Conservation (phyloP, 148 eudicot species). For the Talinum fruticosum region DNA sequence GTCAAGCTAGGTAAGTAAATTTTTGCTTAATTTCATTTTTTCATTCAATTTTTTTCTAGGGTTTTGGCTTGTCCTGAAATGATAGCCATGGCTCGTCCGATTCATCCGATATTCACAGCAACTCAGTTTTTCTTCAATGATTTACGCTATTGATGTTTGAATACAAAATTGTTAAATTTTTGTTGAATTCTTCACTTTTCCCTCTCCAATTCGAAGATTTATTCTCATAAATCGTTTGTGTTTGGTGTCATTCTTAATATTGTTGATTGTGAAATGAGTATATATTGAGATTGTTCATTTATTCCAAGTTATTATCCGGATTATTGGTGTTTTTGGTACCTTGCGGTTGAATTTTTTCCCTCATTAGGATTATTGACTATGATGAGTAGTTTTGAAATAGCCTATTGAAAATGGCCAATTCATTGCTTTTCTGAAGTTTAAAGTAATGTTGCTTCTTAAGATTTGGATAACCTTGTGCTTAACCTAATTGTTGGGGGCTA, state of each 20-base stretch:
- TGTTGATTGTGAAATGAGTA: neutral
- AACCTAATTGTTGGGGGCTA: neutral
- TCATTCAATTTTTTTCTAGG: too few species aligned
- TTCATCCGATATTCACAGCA: too few species aligned
- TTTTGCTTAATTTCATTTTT: too few species aligned
- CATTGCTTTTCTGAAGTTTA: slow-evolving; percentile 19
- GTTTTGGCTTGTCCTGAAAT: too few species aligned
- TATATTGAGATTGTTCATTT: neutral
- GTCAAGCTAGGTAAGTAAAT: too few species aligned
- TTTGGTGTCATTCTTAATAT: neutral
- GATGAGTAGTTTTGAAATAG: neutral
- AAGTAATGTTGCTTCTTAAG: slow-evolving; percentile 11
- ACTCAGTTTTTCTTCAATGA: too few species aligned
- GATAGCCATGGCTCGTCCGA: too few species aligned
- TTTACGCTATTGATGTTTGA: too few species aligned
- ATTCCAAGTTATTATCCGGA: neutral
- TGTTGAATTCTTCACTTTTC: neutral
- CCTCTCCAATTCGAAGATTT: neutral
- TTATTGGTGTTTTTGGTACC: neutral
- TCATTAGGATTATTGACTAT: neutral
- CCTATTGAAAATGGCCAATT: slow-evolving; percentile 7
- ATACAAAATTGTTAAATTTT: too few species aligned
- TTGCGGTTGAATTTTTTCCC: neutral
- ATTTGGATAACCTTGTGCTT: slow-evolving; percentile 6
- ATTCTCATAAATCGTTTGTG: neutral